Conservation (phyloP, 176 grass and related monocot species). For the Coix lacrymajobi region DNA sequence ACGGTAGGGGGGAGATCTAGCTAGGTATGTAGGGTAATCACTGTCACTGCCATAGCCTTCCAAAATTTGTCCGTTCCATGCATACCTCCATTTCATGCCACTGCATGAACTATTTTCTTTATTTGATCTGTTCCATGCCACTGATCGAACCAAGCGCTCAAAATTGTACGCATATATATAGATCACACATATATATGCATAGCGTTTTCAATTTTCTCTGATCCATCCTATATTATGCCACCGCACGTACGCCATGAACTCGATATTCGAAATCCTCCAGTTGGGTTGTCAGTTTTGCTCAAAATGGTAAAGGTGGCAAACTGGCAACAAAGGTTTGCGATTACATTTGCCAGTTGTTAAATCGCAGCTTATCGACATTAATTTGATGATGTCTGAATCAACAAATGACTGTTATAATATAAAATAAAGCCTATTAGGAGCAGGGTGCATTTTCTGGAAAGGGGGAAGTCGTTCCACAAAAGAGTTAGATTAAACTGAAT, state of each 20-base stretch:
- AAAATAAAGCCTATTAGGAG: neutral
- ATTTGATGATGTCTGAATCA: neutral
- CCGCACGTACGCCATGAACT: too few relatives aligned
- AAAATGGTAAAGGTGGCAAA: neutral
- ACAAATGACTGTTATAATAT: neutral
- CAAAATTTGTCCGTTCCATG: neutral
- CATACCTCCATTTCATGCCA: neutral
- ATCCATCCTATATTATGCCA: neutral
- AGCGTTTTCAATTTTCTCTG: neutral
- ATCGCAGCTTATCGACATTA: neutral
- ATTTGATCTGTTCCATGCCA: neutral
- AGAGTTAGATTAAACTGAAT: neutral
- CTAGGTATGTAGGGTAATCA: too few relatives aligned
- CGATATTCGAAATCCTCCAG: too few relatives aligned
- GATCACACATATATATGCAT: too few relatives aligned
- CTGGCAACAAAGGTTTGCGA: neutral
- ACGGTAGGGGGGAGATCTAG: neutral
- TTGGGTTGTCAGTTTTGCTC: neutral
- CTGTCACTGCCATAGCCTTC: neutral
- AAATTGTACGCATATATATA: neutral
- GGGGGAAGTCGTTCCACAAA: neutral
- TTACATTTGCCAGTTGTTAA: neutral
- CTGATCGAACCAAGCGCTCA: neutral
- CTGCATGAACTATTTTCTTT: too few relatives aligned
- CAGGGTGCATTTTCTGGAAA: neutral